phyloP scores from a whole-genome alignment of 2,329 filamentous ascomycete genomes.

The Herpomyces periplanetae region DNA sequence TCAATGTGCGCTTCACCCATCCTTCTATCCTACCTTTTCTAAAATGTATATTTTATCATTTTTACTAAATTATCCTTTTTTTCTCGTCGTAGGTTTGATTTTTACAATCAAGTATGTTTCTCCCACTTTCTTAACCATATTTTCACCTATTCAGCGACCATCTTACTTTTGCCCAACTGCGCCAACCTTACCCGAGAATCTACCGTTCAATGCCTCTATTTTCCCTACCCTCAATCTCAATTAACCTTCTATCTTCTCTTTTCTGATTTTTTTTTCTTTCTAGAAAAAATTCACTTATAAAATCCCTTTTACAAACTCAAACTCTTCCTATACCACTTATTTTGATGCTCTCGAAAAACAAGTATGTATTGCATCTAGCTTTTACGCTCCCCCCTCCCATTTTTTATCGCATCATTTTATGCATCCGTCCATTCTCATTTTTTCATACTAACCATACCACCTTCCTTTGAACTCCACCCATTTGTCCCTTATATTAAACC shows the following conservation, averaged over 20 bases:
- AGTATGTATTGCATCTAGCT: slow-evolving; percentile 15
- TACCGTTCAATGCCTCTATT: slow-evolving; percentile 4
- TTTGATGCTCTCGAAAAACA: slow-evolving; percentile 74
- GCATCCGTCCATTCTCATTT: slow-evolving; percentile 3
- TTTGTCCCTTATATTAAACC: slow-evolving; percentile 2
- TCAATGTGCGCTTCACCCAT: slow-evolving; percentile 1
- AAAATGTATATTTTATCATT: neutral
- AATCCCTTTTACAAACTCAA: no score
- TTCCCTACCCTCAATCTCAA: neutral
- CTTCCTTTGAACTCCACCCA: neutral
- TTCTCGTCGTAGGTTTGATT: slow-evolving; percentile 26
- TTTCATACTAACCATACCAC: neutral
- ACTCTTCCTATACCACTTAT: slow-evolving; percentile 58
- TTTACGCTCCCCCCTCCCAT: slow-evolving; percentile 3
- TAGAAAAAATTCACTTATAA: slow-evolving; percentile 80
- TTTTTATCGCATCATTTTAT: slow-evolving; percentile 1
- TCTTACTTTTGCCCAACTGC: neutral
- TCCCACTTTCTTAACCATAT: slow-evolving; percentile 1
- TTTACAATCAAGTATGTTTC: slow-evolving; percentile 39
- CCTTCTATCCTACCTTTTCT: no score
- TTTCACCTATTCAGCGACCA: slow-evolving; percentile 2
- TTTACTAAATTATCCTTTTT: slow-evolving; percentile 7
- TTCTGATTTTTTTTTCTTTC: slow-evolving; percentile 3
- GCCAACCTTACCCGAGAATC: slow-evolving; percentile 1
- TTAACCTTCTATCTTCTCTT: neutral